These are phyloP conservation scores for Xerocomus brunneocitrinus DNA, from an alignment of 768 basidiomycete species.

Conservation along the genomic window DNA sequence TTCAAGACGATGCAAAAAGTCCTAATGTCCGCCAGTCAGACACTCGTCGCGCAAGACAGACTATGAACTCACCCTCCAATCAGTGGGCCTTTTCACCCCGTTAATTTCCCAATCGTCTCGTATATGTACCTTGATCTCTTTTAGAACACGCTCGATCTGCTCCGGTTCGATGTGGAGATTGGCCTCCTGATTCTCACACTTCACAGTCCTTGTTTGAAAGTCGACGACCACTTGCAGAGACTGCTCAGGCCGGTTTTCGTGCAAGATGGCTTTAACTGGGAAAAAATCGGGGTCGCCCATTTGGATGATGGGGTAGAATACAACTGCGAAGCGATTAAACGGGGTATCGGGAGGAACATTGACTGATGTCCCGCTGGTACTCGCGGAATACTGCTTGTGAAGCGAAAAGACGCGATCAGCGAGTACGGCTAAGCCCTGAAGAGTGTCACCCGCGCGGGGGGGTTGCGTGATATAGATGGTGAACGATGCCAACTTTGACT, in stretches of 20 bases:
- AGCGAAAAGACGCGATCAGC: constrained; percentile 19
- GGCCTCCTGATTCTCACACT: constrained; percentile 9
- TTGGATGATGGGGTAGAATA: background rate
- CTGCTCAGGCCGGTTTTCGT: constrained; percentile 5
- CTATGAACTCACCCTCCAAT: constrained; percentile 12
- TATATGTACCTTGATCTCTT: constrained; percentile 14
- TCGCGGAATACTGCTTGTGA: background rate
- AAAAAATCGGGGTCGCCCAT: constrained; percentile 4
- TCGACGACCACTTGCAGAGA: constrained; percentile 14
- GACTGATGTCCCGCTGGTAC: background rate
- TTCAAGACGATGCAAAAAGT: constrained; percentile 19
- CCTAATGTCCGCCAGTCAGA: constrained; percentile 2
- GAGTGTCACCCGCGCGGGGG: background rate
- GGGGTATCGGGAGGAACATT: background rate
- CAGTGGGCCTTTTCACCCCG: background rate
- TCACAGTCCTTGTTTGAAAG: constrained; percentile 13
- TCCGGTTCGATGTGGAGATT: constrained; percentile 15
- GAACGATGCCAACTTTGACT: background rate
- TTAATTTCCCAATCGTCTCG: constrained; percentile 7
- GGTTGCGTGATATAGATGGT: background rate
- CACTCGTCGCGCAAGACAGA: background rate
- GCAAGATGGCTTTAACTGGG: constrained; percentile 15
- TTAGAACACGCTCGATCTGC: constrained; percentile 14
- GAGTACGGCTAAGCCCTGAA: constrained; percentile 16
- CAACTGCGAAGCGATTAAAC: background rate